These are phyloP conservation scores for Clohesyomyces aquaticus DNA, from an alignment of 495 filamentous ascomycete species.

Conservation along the genomic window DNA sequence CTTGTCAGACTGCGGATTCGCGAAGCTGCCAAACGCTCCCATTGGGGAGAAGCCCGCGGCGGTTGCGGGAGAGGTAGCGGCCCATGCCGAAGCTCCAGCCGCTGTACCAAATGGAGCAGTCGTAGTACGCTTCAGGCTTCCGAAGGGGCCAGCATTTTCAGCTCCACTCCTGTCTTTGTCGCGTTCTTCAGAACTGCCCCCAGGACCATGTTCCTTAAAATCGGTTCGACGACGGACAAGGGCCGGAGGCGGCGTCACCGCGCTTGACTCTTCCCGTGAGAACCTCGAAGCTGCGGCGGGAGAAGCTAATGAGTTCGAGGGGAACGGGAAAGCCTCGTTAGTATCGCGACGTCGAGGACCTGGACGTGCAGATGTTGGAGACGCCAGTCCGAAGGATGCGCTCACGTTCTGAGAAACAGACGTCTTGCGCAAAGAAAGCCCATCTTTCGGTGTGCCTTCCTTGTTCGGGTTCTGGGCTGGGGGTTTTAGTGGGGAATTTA, in stretches of 20 bases:
- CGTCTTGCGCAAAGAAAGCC: conserved; percentile 66
- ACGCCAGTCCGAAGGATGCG: conserved; percentile 55
- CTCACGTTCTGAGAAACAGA: conserved; percentile 68
- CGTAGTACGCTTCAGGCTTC: conserved; percentile 68
- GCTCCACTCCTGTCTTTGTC: conserved; percentile 51
- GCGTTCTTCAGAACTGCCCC: conserved; percentile 53
- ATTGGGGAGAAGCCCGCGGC: conserved; percentile 68
- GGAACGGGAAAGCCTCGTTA: conserved; percentile 65
- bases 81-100: conserved; percentile 71
- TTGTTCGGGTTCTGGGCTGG: conserved; percentile 72
- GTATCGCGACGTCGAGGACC: conserved; percentile 81
- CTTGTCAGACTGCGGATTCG: conserved; percentile 71
- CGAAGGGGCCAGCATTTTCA: conserved; percentile 60
- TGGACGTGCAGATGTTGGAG: conserved; percentile 71
- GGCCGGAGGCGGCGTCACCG: conserved; percentile 65
- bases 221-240: conserved; percentile 78
- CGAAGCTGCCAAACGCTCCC: conserved; percentile 88
- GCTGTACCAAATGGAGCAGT: conserved; percentile 64
- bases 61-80: conserved; percentile 59
- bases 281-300: conserved; percentile 55
- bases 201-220: conserved; percentile 53
- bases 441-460: conserved; percentile 62
- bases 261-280: conserved; percentile 61
- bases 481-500: conserved; percentile 91
- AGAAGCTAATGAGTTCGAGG: conserved; percentile 59